Base-by-base conservation (phyloP, 1,139 yeast genomes). In the Arxiozyma heterogenica region DNA sequence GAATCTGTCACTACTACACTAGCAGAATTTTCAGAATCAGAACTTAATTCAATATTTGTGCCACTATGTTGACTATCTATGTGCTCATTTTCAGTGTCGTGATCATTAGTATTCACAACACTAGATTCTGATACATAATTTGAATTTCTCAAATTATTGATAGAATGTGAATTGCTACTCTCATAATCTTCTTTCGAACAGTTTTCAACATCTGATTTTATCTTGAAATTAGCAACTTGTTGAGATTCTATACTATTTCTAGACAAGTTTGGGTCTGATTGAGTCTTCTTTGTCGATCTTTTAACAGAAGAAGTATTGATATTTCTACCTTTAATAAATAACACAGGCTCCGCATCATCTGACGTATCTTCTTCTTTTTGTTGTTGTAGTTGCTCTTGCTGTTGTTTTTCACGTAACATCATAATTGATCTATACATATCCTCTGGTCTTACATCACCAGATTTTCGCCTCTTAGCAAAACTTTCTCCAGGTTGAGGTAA, bases 351-450 rank as follows among this genome's bases (percentile, higher is more conserved):
- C 42, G 83, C 84, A 39, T 82, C 83, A 46, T 73, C 75, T 12
- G 72, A 74, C 4, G 21, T 11, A 38, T 15, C 21, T 11, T 34
- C 27, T 17, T 20, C 22, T 15, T 17, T 25, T 15, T 34, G 21
- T 34, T 46, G 8, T 27, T 27, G 30, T 27, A 27, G 41, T 34
- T 46, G 20, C 7, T 66, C 67, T 27, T 60, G 59, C 23, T 68
- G 65, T 43, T 78, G 78, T 51, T 75, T 75, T 53, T 77, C 75
- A 63, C 83, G 84, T 70, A 89, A 74, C 83, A 88, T 82, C 51
- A 88, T 84, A 59, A 89, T 85, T 1, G 96, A 88, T 71, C 85
- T 77, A 65, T 76, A 84, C 83, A 90, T 84, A 64, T 90, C 96
- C 51, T 86, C 81, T 1, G 96, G 96, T 41, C 83, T 83, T 12